Evolutionary conservation across 2,329 filamentous ascomycete genomes (phyloP).

Genomic region (Paraconiothyrium sp.): DNA sequence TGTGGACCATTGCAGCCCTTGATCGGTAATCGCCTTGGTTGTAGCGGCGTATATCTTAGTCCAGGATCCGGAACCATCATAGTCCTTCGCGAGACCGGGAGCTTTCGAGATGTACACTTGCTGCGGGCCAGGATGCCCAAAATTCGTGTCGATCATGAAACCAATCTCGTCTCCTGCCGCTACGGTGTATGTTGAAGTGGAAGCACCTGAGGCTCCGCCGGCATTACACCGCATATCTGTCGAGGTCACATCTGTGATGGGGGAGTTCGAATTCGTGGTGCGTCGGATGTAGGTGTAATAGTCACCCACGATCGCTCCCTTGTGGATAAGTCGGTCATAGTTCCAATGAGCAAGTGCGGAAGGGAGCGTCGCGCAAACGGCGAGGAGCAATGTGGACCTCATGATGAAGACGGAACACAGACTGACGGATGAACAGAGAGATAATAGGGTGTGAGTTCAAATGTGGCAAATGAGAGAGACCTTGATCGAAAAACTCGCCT

Average conservation of each 20-base stretch:
- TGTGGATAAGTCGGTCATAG: slow-evolving; percentile 31
- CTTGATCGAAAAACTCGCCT: too few species aligned
- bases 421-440: too few species aligned
- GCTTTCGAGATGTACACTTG: slow-evolving; percentile 60
- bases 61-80: slow-evolving; percentile 65
- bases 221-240: slow-evolving; percentile 29
- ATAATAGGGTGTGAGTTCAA: too few species aligned
- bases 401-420: too few species aligned
- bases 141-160: slow-evolving; percentile 49
- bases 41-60: slow-evolving; percentile 23
- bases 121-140: slow-evolving; percentile 56
- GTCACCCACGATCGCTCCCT: slow-evolving; percentile 24
- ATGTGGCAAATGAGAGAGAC: too few species aligned
- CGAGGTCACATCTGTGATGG: slow-evolving; percentile 22
- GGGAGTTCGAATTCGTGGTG: slow-evolving; percentile 24
- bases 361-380: background rate
- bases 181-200: slow-evolving; percentile 20
- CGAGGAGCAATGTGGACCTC: too few species aligned
- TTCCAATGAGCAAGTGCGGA: slow-evolving; percentile 28
- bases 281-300: slow-evolving; percentile 27
- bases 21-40: slow-evolving; percentile 17
- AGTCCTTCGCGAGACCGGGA: slow-evolving; percentile 67
- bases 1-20: slow-evolving; percentile 25
- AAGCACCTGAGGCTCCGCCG: slow-evolving; percentile 19
- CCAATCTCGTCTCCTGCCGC: slow-evolving; percentile 55